These are phyloP conservation scores for Silene noctiflora DNA, from an alignment of 179 eudicot genomes.

Conservation along the genomic window DNA sequence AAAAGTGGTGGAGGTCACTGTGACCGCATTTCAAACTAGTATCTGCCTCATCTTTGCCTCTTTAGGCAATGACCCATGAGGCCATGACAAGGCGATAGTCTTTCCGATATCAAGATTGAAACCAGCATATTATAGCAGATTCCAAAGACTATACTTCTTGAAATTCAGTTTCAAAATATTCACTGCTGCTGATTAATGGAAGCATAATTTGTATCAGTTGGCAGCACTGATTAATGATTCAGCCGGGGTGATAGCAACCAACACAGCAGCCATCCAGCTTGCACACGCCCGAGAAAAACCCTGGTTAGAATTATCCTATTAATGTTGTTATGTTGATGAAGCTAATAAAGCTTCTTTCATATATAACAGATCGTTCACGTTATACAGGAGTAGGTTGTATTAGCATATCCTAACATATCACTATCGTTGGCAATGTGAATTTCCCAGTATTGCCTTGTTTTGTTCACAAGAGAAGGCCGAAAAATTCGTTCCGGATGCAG, in stretches of 20 bases:
- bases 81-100: not conserved
- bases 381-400: not conserved
- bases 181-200: not conserved
- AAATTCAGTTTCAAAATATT: not conserved
- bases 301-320: constrained; percentile 34
- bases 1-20: not conserved
- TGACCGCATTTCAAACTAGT: too few relatives aligned
- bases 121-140: not conserved
- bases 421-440: not conserved
- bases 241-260: constrained; percentile 75
- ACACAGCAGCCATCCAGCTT: constrained; percentile 84
- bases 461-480: constrained; percentile 65
- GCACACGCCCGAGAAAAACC: constrained; percentile 74
- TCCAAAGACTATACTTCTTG: not conserved
- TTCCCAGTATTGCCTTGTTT: constrained; percentile 71
- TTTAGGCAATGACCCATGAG: not conserved
- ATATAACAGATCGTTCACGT: not conserved
- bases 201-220: constrained; percentile 38
- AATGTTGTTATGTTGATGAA: too few relatives aligned
- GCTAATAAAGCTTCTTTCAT: too few relatives aligned
- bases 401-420: not conserved
- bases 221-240: constrained; percentile 91
- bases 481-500: constrained; percentile 57
- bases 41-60: not conserved
- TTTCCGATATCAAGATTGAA: not conserved